These are phyloP conservation scores for Niveomyces coronatus DNA, from an alignment of 2,329 filamentous ascomycete species.

Conservation along the genomic window DNA sequence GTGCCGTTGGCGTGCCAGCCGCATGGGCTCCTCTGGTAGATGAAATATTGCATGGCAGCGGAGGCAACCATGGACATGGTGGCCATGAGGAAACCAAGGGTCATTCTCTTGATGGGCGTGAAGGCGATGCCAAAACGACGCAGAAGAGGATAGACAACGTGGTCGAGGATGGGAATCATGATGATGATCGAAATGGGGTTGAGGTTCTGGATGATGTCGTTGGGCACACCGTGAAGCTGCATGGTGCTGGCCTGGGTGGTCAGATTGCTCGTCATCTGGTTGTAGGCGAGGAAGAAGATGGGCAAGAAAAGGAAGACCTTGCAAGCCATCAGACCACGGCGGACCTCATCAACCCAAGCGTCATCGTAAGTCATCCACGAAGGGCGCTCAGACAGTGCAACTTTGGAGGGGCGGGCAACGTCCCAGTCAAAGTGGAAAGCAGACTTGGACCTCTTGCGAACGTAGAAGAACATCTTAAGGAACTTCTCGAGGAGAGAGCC, in stretches of 20 bases:
- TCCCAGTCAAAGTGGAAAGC: constrained; percentile 59
- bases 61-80: constrained; percentile 50
- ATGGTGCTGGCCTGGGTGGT: constrained; percentile 56
- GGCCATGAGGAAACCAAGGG: constrained; percentile 57
- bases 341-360: constrained; percentile 70
- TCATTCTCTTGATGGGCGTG: constrained; percentile 68
- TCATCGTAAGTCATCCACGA: constrained; percentile 76
- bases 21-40: constrained; percentile 54
- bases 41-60: constrained; percentile 48
- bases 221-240: constrained; percentile 60
- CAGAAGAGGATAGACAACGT: constrained; percentile 57
- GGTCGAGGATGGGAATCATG: constrained; percentile 62
- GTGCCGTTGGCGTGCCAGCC: constrained; percentile 39
- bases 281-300: constrained; percentile 49
- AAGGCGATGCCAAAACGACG: constrained; percentile 54
- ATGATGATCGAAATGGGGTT: constrained; percentile 68
- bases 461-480: constrained; percentile 47
- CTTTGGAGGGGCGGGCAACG: constrained; percentile 53
- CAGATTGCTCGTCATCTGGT: constrained; percentile 50
- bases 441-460: constrained; percentile 53
- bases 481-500: constrained; percentile 65
- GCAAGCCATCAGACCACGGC: constrained; percentile 58
- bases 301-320: constrained; percentile 63
- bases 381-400: constrained; percentile 46
- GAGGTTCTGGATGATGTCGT: constrained; percentile 67